Evolutionary conservation across 192 early-diverging fungal species (phyloP).

Genomic region (Coemansia sp.): DNA sequence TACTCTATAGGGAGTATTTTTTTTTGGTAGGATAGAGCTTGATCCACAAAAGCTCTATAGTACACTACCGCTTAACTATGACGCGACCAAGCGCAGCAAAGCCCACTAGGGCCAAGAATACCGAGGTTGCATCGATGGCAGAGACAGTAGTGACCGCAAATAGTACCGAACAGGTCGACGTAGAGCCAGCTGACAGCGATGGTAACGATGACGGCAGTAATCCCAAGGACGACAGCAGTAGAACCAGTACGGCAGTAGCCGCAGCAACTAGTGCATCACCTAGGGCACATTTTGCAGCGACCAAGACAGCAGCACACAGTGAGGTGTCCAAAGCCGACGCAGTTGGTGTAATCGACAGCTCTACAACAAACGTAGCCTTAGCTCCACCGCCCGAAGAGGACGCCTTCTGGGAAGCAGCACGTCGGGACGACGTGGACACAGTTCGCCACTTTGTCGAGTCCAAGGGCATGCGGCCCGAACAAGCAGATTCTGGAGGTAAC

Average conservation of each 20-base stretch:
- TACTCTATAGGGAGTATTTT: background rate
- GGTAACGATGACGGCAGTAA: background rate
- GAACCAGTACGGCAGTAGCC: conserved; percentile 2
- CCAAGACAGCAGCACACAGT: conserved; percentile 33
- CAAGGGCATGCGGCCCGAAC: conserved; percentile 53
- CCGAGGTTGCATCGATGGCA: background rate
- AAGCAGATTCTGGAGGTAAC: conserved; percentile 67
- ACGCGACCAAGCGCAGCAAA: background rate
- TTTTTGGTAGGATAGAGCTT: background rate
- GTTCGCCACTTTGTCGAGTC: conserved; percentile 60
- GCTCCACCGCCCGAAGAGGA: conserved; percentile 4
- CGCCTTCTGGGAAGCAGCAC: conserved; percentile 58
- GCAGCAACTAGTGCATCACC: background rate
- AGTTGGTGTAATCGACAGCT: conserved; percentile 11
- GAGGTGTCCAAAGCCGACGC: conserved; percentile 24
- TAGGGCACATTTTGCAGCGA: background rate
- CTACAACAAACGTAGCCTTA: background rate
- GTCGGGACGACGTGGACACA: conserved; percentile 63
- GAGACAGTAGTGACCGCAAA: background rate
- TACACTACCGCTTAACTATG: background rate
- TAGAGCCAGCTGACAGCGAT: background rate
- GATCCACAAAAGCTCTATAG: background rate
- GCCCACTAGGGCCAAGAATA: background rate
- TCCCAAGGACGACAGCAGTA: background rate
- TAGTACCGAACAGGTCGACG: background rate